Base-by-base conservation (phyloP, 805 yeast species). In the Suhomyces prunicola region DNA sequence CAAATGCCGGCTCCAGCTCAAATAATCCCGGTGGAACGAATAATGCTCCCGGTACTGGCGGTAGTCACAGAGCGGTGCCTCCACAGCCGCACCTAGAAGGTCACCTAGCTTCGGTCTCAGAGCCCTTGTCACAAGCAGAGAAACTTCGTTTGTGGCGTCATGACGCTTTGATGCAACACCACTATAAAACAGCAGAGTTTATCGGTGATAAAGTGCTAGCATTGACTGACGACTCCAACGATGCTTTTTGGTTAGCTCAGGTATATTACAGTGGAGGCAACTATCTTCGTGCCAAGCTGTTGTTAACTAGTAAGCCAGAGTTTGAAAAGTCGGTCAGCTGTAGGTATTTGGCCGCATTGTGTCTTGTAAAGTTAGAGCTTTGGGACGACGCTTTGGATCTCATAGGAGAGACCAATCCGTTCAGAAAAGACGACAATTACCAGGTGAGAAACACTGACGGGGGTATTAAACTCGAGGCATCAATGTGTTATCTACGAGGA, bases 221-320 rank as follows among this genome's bases (percentile, higher is more conserved):
- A 1, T 72, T 94, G 55, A 91, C 97, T 0, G 79, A 80, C 54
- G 97, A 92, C 64, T 88, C 97, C 12, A 89, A 87, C 63, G 98
- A 93, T 66, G 97, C 97, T 9, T 93, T 90, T 68, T 92, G 97
- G 97, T 76, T 93, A 29, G 97, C 97, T 0, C 97, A 93, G 71
- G 96, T 88, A 4, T 85, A 87, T 66, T 90, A 84, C 67, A 76
- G 84, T 52, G 83, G 83, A 52, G 93, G 93, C 9, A 83, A 88
- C 63, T 91, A 83, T 68, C 79, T 86, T 41, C 76, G 97, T 33
- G 97, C 96, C 1, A 81, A 90, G 50, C 85, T 85, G 57, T 69
- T 92, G 42, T 75, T 93, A 19, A 70, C 83, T 15, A 78, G 82
- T 12, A 75, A 78, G 33, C 71, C 77, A 0, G 82, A 79, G 50